These are phyloP conservation scores for Hypoxylon lienhwacheense DNA, from an alignment of 495 filamentous ascomycete species.

Conservation along the genomic window DNA sequence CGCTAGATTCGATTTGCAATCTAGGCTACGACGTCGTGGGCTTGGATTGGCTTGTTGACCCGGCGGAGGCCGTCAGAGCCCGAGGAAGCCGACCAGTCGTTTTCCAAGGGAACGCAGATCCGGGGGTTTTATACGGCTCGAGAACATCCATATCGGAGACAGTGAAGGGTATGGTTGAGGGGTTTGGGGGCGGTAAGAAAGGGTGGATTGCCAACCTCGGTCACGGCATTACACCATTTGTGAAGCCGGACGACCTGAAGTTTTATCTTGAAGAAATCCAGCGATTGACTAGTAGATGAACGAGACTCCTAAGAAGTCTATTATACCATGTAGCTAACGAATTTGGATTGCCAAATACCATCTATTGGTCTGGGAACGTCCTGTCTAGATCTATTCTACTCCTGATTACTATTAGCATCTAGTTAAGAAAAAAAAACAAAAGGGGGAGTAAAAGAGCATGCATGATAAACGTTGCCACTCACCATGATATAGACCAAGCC, in stretches of 20 bases:
- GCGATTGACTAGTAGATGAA: slow-evolving; percentile 54
- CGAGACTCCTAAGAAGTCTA: background rate
- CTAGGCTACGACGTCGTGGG: slow-evolving; percentile 92
- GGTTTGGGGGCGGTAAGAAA: slow-evolving; percentile 65
- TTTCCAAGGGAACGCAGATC: slow-evolving; percentile 94
- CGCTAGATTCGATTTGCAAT: slow-evolving; percentile 81
- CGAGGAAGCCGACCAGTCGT: slow-evolving; percentile 71
- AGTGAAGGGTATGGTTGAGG: slow-evolving; percentile 80
- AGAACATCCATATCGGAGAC: slow-evolving; percentile 73
- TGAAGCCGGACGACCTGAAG: slow-evolving; percentile 86
- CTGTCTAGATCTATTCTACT: slow-evolving; percentile 32
- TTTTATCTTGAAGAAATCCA: slow-evolving; percentile 95
- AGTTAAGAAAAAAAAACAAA: slow-evolving; percentile 1
- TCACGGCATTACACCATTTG: slow-evolving; percentile 91
- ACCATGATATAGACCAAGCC: slow-evolving; percentile 48
- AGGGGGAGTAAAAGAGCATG: too few species aligned
- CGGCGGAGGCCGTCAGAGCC: slow-evolving; percentile 75
- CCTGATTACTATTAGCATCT: slow-evolving; percentile 17
- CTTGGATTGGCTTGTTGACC: slow-evolving; percentile 92
- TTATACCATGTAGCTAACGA: background rate
- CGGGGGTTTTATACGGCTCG: slow-evolving; percentile 87
- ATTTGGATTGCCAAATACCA: background rate
- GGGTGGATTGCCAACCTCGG: slow-evolving; percentile 86
- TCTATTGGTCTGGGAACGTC: slow-evolving; percentile 29
- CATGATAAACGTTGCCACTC: slow-evolving; percentile 26